phyloP scores from a whole-genome alignment of 2,329 filamentous ascomycete species.

The Penicillium fuscoglaucum region DNA sequence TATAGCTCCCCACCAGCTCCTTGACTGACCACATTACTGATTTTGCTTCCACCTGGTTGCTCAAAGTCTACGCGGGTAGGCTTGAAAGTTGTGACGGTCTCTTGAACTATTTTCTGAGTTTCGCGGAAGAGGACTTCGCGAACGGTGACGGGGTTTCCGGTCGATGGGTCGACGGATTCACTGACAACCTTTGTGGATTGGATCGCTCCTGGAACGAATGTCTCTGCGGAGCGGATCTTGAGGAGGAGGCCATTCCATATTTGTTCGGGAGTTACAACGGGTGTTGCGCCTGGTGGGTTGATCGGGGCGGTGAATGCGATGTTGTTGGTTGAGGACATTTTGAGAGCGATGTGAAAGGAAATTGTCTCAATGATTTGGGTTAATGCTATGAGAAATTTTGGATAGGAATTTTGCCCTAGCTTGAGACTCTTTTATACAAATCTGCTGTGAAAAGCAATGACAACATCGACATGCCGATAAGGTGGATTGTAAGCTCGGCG shows the following conservation, averaged over 20 bases:
- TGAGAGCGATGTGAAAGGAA: background rate
- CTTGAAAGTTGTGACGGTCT: conserved; percentile 29
- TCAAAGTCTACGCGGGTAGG: conserved; percentile 31
- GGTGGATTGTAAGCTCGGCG: conserved; percentile 7
- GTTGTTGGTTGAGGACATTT: conserved; percentile 33
- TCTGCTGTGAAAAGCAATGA: conserved; percentile 4
- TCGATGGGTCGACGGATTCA: conserved; percentile 21
- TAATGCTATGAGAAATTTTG: background rate
- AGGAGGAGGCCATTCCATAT: conserved; percentile 38
- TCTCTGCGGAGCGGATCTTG: conserved; percentile 33
- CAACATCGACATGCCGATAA: conserved; percentile 1
- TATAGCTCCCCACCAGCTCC: conserved; percentile 37
- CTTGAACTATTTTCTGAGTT: conserved; percentile 24
- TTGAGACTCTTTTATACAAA: background rate
- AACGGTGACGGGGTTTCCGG: conserved; percentile 28
- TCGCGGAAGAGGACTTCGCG: conserved; percentile 35
- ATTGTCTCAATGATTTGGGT: background rate
- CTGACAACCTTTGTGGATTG: conserved; percentile 30
- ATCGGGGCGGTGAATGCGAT: conserved; percentile 41
- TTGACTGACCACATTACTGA: conserved; percentile 34
- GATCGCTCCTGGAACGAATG: conserved; percentile 33
- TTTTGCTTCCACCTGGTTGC: conserved; percentile 28
- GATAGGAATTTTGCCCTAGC: too few relatives aligned
- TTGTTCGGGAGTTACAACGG: conserved; percentile 34
- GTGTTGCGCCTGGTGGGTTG: conserved; percentile 35